A percentile compares a stretch with the other conserved stretches of the same genome.
Conservation (phyloP, 768 basidiomycete genomes). For the Favolaschia claudopus region DNA sequence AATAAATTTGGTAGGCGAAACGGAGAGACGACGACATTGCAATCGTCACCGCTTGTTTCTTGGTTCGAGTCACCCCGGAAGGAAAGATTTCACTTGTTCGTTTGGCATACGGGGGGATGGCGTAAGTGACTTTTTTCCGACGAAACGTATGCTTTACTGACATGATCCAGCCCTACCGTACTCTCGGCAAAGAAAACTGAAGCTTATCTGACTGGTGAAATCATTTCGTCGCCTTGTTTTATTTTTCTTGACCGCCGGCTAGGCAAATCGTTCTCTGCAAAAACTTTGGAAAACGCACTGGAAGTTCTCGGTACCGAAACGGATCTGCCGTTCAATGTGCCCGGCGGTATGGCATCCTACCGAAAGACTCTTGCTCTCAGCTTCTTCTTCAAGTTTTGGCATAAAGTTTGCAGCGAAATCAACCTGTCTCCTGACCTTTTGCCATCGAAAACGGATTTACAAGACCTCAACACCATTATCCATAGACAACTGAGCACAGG, state of each 20-base stretch:
- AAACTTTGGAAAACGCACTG: conserved; percentile 25
- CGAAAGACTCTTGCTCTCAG: conserved; percentile 31
- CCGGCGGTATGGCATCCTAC: conserved; percentile 29
- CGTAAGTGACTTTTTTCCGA: neutral
- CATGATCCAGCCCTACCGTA: conserved; percentile 12
- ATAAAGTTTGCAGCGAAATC: conserved; percentile 21
- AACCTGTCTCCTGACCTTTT: conserved; percentile 17
- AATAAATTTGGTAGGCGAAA: conserved; percentile 17
- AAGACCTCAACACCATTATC: conserved; percentile 20
- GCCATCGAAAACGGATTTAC: conserved; percentile 10
- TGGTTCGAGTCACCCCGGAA: conserved; percentile 19
- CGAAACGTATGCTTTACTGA: neutral
- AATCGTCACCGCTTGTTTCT: conserved; percentile 27
- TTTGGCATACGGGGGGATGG: conserved; percentile 29
- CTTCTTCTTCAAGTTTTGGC: conserved; percentile 33
- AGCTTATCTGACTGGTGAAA: conserved; percentile 15
- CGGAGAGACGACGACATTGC: conserved; percentile 29
- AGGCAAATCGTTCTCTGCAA: conserved; percentile 23
- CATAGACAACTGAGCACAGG: conserved; percentile 24
- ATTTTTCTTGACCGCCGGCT: neutral
- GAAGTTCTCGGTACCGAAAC: conserved; percentile 22
- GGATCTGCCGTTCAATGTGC: conserved; percentile 29
- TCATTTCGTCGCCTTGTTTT: neutral
- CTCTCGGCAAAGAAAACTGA: conserved; percentile 22
- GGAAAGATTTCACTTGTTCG: conserved; percentile 24